These are phyloP conservation scores for Vigna reflexopilosa DNA, from an alignment of 306 rosid genomes.

Conservation along the genomic window DNA sequence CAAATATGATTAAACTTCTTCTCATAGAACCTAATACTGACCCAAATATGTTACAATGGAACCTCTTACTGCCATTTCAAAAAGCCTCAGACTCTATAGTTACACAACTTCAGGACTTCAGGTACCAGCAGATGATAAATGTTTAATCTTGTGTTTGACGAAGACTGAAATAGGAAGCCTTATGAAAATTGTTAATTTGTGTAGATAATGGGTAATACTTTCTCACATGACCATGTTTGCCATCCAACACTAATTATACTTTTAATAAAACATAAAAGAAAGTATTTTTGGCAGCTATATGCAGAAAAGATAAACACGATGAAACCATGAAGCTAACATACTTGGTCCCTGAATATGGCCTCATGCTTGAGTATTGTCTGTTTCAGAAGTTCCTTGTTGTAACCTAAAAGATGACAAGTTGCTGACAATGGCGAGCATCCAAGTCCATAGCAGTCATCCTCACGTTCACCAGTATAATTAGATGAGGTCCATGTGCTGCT, in stretches of 20 bases:
- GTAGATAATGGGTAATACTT: not conserved
- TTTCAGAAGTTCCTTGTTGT: constrained; percentile 59
- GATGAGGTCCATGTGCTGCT: constrained; percentile 54
- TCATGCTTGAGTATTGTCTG: constrained; percentile 76
- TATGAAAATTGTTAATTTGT: not conserved
- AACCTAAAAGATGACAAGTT: constrained; percentile 43
- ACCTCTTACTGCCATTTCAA: constrained; percentile 23
- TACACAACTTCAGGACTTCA: constrained; percentile 18
- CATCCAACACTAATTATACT: not conserved
- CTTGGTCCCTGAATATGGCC: constrained; percentile 70
- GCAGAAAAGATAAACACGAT: constrained; percentile 28
- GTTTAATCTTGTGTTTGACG: not conserved
- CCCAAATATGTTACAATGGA: constrained; percentile 16
- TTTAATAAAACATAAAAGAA: constrained; percentile 10
- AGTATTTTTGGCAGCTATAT: not conserved
- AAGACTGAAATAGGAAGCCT: constrained; percentile 23
- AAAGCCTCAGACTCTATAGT: not conserved
- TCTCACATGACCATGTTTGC: not conserved
- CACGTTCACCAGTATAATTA: constrained; percentile 40
- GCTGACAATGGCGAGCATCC: constrained; percentile 44
- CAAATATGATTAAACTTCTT: not conserved
- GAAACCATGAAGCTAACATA: constrained; percentile 44
- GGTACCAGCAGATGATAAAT: not conserved
- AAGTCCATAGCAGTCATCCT: constrained; percentile 32
- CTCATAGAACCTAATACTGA: constrained; percentile 1